phyloP scores from a whole-genome alignment of 2,329 filamentous ascomycete species.

The Didymosphaeria variabile region DNA sequence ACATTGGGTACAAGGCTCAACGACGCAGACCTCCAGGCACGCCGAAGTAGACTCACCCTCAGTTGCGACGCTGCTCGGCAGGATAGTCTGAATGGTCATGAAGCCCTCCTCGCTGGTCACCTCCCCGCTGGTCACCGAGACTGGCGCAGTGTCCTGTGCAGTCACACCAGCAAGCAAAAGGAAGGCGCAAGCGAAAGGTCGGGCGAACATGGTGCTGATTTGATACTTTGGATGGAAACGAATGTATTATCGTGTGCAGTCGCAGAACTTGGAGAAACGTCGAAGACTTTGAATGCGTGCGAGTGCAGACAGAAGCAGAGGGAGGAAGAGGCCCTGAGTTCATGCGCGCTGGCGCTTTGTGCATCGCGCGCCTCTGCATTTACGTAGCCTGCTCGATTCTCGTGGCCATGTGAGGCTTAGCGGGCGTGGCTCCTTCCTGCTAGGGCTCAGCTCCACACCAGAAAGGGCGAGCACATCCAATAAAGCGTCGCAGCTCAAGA shows the following conservation, averaged over 20 bases:
- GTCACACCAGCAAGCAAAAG: conserved; percentile 39
- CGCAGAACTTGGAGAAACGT: background rate
- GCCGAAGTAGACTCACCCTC: conserved; percentile 22
- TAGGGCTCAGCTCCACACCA: conserved; percentile 34
- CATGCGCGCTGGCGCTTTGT: conserved; percentile 11
- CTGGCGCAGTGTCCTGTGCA: conserved; percentile 28
- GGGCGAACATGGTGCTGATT: conserved; percentile 29
- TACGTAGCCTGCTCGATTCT: conserved; percentile 12
- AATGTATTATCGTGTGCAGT: background rate
- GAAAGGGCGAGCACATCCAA: conserved; percentile 10
- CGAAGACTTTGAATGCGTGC: background rate
- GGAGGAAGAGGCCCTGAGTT: background rate
- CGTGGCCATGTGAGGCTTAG: conserved; percentile 15
- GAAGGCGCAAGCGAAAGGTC: conserved; percentile 31
- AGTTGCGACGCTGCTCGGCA: conserved; percentile 17
- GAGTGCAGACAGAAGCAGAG: conserved; percentile 2
- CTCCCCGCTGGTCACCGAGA: background rate
- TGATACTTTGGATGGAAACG: background rate
- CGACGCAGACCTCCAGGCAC: conserved; percentile 39
- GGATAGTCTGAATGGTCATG: conserved; percentile 41
- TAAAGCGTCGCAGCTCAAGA: conserved; percentile 1
- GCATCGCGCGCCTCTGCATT: conserved; percentile 3
- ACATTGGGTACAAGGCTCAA: conserved; percentile 40
- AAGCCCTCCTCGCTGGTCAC: conserved; percentile 26
- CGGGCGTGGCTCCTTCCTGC: conserved; percentile 45